A percentile compares a stretch with the other conserved stretches of the same genome.
phyloP scores from a whole-genome alignment of 2,329 filamentous ascomycete species.

The Mycosphaerella sp. region DNA sequence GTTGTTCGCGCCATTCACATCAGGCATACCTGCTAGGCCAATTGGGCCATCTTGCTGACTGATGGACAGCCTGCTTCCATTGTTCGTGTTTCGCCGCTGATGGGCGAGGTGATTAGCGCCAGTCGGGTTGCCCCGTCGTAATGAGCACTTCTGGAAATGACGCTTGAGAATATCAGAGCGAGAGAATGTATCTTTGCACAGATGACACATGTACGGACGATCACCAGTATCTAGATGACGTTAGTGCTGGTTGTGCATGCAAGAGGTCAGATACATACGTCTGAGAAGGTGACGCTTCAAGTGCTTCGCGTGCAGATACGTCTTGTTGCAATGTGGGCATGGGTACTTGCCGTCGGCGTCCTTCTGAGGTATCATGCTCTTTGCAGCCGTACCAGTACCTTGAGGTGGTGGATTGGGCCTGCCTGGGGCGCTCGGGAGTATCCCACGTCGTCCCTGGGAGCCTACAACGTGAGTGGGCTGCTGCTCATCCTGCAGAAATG shows the following conservation, averaged over 20 bases:
- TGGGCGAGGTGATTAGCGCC: conserved; percentile 92
- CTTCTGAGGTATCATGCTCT: conserved; percentile 86
- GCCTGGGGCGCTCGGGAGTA: conserved; percentile 83
- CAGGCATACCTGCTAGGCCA: conserved; percentile 33
- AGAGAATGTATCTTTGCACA: conserved; percentile 97
- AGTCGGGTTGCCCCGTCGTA: conserved; percentile 90
- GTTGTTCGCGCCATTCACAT: conserved; percentile 28
- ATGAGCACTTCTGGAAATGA: conserved; percentile 98
- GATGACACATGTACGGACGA: conserved; percentile 94
- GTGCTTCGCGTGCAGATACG: conserved; percentile 95
- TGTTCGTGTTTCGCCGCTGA: conserved; percentile 46
- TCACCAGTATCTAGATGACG: conserved; percentile 76
- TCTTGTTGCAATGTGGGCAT: conserved; percentile 97
- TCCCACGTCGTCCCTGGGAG: conserved; percentile 85
- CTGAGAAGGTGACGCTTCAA: conserved; percentile 90
- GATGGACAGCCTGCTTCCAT: conserved; percentile 32
- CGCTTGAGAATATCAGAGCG: conserved; percentile 97
- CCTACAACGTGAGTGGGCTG: conserved; percentile 84
- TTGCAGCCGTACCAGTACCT: conserved; percentile 53
- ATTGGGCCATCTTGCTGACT: conserved; percentile 34
- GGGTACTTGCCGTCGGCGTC: conserved; percentile 97
- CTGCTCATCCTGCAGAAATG: conserved; percentile 38
- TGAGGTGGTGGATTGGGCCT: conserved; percentile 69
- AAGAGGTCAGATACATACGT: conserved; percentile 60
- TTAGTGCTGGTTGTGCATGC: conserved; percentile 32